Percentiles rank a stretch among this genome's conserved stretches.
Evolutionary conservation across 1,284 basidiomycete species (phyloP).

Genomic region (Rhodotorula glutinis): DNA sequence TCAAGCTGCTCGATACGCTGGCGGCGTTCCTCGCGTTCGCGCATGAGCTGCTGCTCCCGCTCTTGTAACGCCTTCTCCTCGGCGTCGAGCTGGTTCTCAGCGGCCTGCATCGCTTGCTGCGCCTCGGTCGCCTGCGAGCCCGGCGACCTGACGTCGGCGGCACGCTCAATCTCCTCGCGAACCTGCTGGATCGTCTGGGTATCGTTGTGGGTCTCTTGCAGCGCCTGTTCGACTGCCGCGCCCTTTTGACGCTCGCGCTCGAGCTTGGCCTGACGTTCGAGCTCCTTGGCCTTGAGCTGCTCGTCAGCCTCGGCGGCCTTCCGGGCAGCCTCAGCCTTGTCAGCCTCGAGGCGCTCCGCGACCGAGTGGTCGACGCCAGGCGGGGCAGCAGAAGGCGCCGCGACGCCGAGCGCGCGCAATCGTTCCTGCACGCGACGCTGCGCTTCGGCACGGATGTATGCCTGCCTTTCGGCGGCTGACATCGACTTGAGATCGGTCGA

Average conservation of each 20-base stretch:
- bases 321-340: slow-evolving; percentile 47
- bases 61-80: slow-evolving; percentile 72
- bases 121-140: slow-evolving; percentile 7
- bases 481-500: slow-evolving; percentile 65
- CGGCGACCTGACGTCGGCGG: slow-evolving; percentile 7
- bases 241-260: slow-evolving; percentile 60
- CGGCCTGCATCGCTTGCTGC: slow-evolving; percentile 20
- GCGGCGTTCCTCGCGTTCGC: slow-evolving; percentile 57
- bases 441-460: slow-evolving; percentile 76
- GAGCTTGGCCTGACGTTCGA: slow-evolving; percentile 51
- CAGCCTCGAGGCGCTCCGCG: slow-evolving; percentile 44
- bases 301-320: slow-evolving; percentile 58
- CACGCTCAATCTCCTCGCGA: slow-evolving; percentile 33
- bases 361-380: slow-evolving; percentile 38
- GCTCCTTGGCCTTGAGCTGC: slow-evolving; percentile 67
- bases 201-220: slow-evolving; percentile 50
- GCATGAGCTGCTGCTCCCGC: slow-evolving; percentile 71
- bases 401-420: slow-evolving; percentile 77
- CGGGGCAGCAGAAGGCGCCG: slow-evolving; percentile 54
- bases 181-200: slow-evolving; percentile 33
- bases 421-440: slow-evolving; percentile 80
- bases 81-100: slow-evolving; percentile 50
- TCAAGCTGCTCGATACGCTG: slow-evolving; percentile 44
- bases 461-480: slow-evolving; percentile 78
- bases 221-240: slow-evolving; percentile 39